Conservation (phyloP, 768 basidiomycete genomes). For the Pleurotus eryngii region DNA sequence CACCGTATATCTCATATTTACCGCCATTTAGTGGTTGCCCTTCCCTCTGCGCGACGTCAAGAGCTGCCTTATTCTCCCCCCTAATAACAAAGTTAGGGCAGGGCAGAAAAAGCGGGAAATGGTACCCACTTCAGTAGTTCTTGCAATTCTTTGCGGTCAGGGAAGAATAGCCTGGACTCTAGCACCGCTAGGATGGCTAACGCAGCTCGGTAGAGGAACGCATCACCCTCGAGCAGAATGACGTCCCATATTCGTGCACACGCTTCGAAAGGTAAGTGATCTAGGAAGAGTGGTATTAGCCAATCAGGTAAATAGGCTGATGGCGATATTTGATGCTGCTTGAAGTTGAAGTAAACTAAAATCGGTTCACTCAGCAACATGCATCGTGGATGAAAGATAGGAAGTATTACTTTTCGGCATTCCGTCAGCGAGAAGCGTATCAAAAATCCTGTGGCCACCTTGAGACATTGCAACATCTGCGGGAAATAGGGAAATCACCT, state of each 20-base stretch:
- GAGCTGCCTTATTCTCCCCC: conserved; percentile 78
- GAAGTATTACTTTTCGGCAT: conserved; percentile 82
- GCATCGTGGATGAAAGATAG: neutral
- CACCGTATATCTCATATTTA: conserved; percentile 83
- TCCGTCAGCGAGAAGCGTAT: conserved; percentile 85
- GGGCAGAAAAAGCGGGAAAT: conserved; percentile 2
- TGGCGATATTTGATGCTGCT: conserved; percentile 88
- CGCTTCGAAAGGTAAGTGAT: conserved; percentile 89
- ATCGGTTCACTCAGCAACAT: conserved; percentile 5
- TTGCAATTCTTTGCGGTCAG: conserved; percentile 73
- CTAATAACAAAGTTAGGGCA: conserved; percentile 31
- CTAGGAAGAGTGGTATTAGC: conserved; percentile 76
- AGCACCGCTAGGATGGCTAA: conserved; percentile 81
- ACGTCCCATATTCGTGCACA: conserved; percentile 91
- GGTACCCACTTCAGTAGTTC: conserved; percentile 66
- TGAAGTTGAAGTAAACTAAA: conserved; percentile 90
- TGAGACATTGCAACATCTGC: conserved; percentile 5
- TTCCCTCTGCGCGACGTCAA: conserved; percentile 79
- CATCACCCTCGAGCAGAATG: conserved; percentile 81
- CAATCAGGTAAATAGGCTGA: conserved; percentile 80
- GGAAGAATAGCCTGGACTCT: conserved; percentile 86
- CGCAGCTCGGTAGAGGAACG: conserved; percentile 82
- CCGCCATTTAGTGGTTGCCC: conserved; percentile 59
- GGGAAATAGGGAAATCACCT: conserved; percentile 43
- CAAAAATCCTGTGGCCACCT: conserved; percentile 66